Base-by-base conservation (phyloP, 768 basidiomycete genomes). In the Xanthoconium stramineum region DNA sequence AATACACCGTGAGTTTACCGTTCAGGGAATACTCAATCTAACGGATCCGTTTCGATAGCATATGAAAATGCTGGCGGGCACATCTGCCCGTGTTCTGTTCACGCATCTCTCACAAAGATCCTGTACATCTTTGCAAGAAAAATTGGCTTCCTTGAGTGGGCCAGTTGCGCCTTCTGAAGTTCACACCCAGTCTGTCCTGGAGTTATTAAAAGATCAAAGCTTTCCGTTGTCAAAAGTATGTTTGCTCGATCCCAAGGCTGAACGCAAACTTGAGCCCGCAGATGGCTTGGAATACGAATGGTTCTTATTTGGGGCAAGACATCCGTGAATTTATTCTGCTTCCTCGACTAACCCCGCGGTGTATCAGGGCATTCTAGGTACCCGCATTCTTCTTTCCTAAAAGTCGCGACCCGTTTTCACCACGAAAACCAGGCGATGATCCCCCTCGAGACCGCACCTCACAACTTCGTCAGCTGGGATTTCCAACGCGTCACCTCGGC, bases 381-480 rank as follows among this genome's bases (percentile, higher is more conserved):
- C 9, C 52, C 6, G 83, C 81, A 59, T 14, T 55, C 8, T 37
- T 11, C 11, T 37, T 28, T 46, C 17, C 20, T 28, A 28, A 24
- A 24, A 24, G 4, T 24, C 29, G 19, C 28, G 38, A 11, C 15
- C 19, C 19, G 3, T 6, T 19, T 52, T 45, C 39, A 52, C 49
- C 58, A 20, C 40, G 6, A n/a, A 17, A 14, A 14, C 47, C 75
- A 86, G 95, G 96, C 12, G 96, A 98, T 65, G 95, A 99, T 72
- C 96, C 96, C 2, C 96, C 96, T 0, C 81, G 94, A 37, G 96
- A 99, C 69, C 80, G 96, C 50, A 99, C 96, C 2, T 82, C 85
- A 2, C 91, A 96, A 67, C 81, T 99, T 36, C 87, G 96, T 32
- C 80, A 79, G 15, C 74, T 94, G 37, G 94, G 94, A 1, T 99